Conservation (phyloP, 768 basidiomycete species). For the Rhodosporidiobolus sp. region DNA sequence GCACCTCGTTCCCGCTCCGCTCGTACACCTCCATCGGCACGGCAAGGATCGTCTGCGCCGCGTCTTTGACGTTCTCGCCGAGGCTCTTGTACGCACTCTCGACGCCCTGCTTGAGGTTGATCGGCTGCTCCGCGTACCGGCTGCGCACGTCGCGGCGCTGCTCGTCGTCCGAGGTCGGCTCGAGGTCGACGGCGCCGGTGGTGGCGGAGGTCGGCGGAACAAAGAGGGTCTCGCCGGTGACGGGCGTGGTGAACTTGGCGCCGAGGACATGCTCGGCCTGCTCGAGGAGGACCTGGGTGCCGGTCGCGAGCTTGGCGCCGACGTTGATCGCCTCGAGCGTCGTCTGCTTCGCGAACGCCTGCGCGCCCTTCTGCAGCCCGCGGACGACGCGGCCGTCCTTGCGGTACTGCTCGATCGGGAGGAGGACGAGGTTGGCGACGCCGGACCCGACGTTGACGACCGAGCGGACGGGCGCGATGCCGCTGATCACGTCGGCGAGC, state of each 20-base stretch:
- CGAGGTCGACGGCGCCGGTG: background rate
- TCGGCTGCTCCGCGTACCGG: constrained; percentile 87
- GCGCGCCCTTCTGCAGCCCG: constrained; percentile 90
- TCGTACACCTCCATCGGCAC: constrained; percentile 99
- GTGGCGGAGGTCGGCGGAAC: no score
- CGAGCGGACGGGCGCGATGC: constrained; percentile 91
- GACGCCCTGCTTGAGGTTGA: constrained; percentile 76
- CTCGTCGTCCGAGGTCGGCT: constrained; percentile 6
- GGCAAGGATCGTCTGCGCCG: constrained; percentile 95
- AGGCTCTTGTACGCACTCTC: constrained; percentile 88
- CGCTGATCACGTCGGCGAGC: constrained; percentile 92
- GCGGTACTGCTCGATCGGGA: constrained; percentile 96
- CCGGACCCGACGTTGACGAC: constrained; percentile 97
- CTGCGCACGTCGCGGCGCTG: constrained; percentile 51
- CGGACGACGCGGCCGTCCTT: constrained; percentile 90
- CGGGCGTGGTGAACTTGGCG: background rate
- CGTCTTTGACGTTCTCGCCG: constrained; percentile 78
- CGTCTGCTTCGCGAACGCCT: constrained; percentile 86
- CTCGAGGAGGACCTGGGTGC: constrained; percentile 95
- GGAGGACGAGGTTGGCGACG: constrained; percentile 87
- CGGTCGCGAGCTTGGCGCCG: constrained; percentile 88
- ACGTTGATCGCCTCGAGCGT: constrained; percentile 93
- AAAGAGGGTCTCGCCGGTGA: constrained; percentile 3
- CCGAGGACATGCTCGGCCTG: constrained; percentile 80
- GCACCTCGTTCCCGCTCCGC: constrained; percentile 81